phyloP scores from a whole-genome alignment of 345 rosid genomes.

The Iberis pinnata region DNA sequence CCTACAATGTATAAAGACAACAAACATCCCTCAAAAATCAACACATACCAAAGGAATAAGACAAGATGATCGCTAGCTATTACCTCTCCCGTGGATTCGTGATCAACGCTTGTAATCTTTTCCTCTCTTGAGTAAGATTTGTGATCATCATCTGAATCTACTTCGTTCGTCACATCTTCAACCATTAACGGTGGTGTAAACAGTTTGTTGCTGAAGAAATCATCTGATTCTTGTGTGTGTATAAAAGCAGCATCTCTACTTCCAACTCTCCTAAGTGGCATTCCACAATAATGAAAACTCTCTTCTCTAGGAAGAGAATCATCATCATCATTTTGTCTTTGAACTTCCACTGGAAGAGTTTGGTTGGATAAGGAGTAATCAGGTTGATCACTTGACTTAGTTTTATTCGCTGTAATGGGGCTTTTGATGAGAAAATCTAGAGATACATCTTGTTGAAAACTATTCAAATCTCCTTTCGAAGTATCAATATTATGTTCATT shows the following conservation, averaged over 20 bases:
- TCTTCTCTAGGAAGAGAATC: slow-evolving; percentile 29
- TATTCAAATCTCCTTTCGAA: slow-evolving; percentile 21
- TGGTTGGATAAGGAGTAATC: slow-evolving; percentile 21
- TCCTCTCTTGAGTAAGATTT: slow-evolving; percentile 30
- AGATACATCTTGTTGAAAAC: slow-evolving; percentile 26
- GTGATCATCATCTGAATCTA: slow-evolving; percentile 32
- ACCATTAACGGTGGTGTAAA: slow-evolving; percentile 33
- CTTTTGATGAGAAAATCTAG: slow-evolving; percentile 29
- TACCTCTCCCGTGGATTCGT: slow-evolving; percentile 49
- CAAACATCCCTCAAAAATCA: not conserved
- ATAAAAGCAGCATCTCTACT: slow-evolving; percentile 24
- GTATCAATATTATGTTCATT: slow-evolving; percentile 27
- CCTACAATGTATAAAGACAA: slow-evolving; percentile 33
- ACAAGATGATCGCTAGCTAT: no score
- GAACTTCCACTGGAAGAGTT: slow-evolving; percentile 15
- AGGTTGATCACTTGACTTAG: slow-evolving; percentile 27
- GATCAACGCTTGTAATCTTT: slow-evolving; percentile 28
- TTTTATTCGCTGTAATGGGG: slow-evolving; percentile 15
- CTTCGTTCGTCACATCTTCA: slow-evolving; percentile 62
- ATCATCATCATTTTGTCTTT: slow-evolving; percentile 19
- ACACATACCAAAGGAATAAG: slow-evolving; percentile 9
- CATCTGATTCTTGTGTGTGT: slow-evolving; percentile 31
- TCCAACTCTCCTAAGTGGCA: slow-evolving; percentile 26
- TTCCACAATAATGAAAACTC: slow-evolving; percentile 20
- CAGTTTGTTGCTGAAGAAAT: slow-evolving; percentile 20